A percentile compares a stretch with the other conserved stretches of the same genome.
These are phyloP conservation scores for Eimeria brunetti DNA, from an alignment of 169 alveolate species.

Conservation along the genomic window DNA sequence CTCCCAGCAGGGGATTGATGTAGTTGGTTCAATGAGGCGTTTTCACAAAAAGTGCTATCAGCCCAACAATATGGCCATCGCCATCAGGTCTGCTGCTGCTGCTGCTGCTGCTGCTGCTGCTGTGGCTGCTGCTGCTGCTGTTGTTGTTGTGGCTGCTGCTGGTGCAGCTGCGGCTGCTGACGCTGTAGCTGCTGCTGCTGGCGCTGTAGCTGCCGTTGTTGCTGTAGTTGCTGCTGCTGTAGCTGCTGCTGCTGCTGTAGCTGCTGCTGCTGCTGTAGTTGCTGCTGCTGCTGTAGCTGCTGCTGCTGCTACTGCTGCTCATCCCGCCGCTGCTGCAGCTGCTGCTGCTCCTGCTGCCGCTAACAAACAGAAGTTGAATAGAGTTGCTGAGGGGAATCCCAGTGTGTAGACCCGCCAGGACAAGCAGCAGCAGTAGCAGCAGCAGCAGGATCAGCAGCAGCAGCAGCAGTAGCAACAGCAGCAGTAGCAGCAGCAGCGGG, in stretches of 20 bases:
- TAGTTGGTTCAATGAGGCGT: constrained; percentile 71
- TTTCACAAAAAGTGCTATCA: constrained; percentile 82
- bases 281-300: not conserved
- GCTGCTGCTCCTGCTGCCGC: not conserved
- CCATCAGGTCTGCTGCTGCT: constrained; percentile 42
- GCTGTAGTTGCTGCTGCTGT: not conserved
- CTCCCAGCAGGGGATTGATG: constrained; percentile 79
- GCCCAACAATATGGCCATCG: constrained; percentile 79
- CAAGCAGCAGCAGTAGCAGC: not conserved
- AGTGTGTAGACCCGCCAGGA: not conserved
- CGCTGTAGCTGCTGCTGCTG: not conserved
- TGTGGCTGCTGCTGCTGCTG: constrained; percentile 23
- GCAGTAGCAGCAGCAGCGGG: not conserved
- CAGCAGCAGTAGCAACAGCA: not conserved
- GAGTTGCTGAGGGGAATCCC: not conserved
- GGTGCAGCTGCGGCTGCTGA: too few relatives aligned
- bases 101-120: not conserved
- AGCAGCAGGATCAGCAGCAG: not conserved
- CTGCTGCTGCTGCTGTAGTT: not conserved
- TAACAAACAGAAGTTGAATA: not conserved
- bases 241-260: not conserved
- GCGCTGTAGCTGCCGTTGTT: not conserved
- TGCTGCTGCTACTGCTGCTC: constrained; percentile 1
- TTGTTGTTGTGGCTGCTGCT: not conserved
- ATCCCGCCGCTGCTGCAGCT: not conserved